Evolutionary conservation across 495 filamentous ascomycete species (phyloP), one percentile per base, ranked within the genome.

Genomic region (Filosporella fistucella): DNA sequence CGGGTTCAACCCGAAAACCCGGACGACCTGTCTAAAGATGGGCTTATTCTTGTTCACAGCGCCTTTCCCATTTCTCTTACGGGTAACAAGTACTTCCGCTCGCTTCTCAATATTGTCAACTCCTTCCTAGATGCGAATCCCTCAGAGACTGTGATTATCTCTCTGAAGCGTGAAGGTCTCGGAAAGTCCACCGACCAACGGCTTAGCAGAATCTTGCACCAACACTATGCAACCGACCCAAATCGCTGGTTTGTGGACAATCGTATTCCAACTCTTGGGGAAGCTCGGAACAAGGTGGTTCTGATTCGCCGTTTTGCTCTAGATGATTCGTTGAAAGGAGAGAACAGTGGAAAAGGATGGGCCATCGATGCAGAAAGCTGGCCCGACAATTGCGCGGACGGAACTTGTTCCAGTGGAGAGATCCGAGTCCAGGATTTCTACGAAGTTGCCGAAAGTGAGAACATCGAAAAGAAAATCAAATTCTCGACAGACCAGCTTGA

Each of bases 361-460:
- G 86, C 86, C 16, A 85, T 98, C 42, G 81, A 96, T 65, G 93
- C 81, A 16, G 79, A 80, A 41, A 71, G 69, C 41, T 98, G 93
- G 93, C 84, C 82, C 1, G 86, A 97, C 63, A 98, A 98, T 63
- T 89, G 86, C 28, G 78, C 85, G 6, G 75, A 95, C 57, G 81
- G 85, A 12, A 72, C 68, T 10, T 84, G 85, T 35, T 78, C 82
- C 10, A 82, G 80, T 59, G 89, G 85, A 4, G 74, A 82, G 53
- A 77, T 95, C 22, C 82, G 89, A 44, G 83, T 98, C 29, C 93
- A 98, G 68, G 93, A 98, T 64, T 97, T 89, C 63, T 97, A 91
- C 72, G 91, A 95, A 58, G 83, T 98, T 14, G 64, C 84, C 30
- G 79, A 89, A 59, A 79, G 75, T 6, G 65, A 76, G 47, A 86